Conservation (phyloP, 176 grass and related monocot genomes). For the Oryza officinalis region DNA sequence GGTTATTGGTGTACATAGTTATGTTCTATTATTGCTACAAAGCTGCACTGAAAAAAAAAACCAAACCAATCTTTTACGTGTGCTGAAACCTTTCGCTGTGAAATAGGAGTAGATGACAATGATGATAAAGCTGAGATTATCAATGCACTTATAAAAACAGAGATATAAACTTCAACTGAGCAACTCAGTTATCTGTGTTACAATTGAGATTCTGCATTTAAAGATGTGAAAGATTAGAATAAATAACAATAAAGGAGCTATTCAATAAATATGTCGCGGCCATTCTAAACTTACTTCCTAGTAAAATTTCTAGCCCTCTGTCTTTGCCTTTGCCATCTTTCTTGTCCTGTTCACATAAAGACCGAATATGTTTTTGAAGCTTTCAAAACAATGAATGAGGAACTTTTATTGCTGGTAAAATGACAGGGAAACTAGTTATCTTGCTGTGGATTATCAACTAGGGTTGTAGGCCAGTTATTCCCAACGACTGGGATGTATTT, state of each 20-base stretch:
- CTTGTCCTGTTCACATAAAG: neutral
- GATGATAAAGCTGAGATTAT: neutral
- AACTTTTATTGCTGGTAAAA: neutral
- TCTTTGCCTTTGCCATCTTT: neutral
- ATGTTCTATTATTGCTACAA: neutral
- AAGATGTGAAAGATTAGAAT: neutral
- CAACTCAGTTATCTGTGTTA: neutral
- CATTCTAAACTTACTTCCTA: neutral
- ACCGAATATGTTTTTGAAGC: neutral
- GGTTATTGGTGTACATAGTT: neutral
- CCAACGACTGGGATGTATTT: neutral
- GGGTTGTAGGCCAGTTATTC: neutral
- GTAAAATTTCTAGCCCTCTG: neutral
- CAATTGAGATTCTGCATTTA: neutral
- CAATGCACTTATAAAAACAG: neutral
- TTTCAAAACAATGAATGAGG: neutral
- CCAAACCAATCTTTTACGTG: neutral
- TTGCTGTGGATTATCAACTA: constrained; percentile 4
- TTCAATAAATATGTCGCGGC: neutral
- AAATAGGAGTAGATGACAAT: neutral
- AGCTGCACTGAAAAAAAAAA: neutral
- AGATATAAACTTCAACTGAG: neutral
- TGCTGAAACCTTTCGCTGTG: neutral
- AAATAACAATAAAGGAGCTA: neutral
- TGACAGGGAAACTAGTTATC: neutral